These are phyloP conservation scores for Fusarium fracticaudum DNA, from an alignment of 2,329 filamentous ascomycete genomes.

Conservation along the genomic window DNA sequence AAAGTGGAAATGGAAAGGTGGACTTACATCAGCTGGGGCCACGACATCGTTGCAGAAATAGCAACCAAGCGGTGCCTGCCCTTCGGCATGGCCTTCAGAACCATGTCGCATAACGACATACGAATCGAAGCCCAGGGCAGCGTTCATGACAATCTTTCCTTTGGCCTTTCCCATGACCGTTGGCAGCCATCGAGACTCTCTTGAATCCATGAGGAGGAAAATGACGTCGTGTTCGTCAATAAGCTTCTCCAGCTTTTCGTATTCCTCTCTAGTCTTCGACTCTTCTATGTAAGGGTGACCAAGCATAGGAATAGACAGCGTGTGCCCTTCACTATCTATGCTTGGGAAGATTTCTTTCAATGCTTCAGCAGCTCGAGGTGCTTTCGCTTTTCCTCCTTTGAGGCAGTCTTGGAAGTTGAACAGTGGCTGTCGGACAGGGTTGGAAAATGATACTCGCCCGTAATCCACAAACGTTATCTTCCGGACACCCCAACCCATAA, in stretches of 20 bases:
- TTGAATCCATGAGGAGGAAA: conserved; percentile 96
- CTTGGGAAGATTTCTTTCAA: conserved; percentile 90
- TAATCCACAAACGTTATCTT: conserved; percentile 98
- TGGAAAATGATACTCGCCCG: conserved; percentile 91
- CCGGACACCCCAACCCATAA: conserved; percentile 95
- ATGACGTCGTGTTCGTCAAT: conserved; percentile 89
- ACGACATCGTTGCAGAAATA: conserved; percentile 99
- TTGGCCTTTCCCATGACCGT: conserved; percentile 95
- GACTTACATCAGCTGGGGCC: conserved; percentile 85
- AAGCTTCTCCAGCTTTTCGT: conserved; percentile 76
- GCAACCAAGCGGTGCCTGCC: conserved; percentile 81
- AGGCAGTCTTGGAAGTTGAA: conserved; percentile 92
- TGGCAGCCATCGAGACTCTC: conserved; percentile 94
- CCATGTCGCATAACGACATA: conserved; percentile 98
- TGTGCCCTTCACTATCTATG: conserved; percentile 81
- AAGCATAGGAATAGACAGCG: conserved; percentile 91
- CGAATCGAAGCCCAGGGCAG: conserved; percentile 94
- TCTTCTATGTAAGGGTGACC: conserved; percentile 87
- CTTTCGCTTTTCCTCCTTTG: conserved; percentile 85
- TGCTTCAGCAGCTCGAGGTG: conserved; percentile 79
- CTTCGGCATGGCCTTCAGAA: conserved; percentile 64
- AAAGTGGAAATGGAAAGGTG: conserved; percentile 42
- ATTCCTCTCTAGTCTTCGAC: conserved; percentile 75
- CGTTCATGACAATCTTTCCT: conserved; percentile 96
- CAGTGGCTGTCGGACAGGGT: conserved; percentile 92